Evolutionary conservation across 768 basidiomycete genomes (phyloP).

Genomic region (Suillus subluteus): DNA sequence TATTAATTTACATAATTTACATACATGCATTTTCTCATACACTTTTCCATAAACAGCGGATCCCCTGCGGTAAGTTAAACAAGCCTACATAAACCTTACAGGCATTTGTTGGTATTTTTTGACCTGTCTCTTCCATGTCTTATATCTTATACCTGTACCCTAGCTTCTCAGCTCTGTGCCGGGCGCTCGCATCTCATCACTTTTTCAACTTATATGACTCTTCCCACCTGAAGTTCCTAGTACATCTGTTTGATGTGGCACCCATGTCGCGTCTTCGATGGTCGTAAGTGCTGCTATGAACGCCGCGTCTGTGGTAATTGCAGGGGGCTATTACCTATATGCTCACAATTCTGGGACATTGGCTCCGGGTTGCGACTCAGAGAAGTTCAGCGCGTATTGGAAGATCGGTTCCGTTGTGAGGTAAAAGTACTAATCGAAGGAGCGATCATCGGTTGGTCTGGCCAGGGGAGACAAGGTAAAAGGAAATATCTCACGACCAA

Average conservation of each 20-base stretch:
- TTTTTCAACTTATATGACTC: not conserved
- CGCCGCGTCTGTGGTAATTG: not conserved
- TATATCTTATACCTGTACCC: not conserved
- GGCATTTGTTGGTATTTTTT: not conserved
- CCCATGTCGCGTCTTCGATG: slow-evolving; percentile 9
- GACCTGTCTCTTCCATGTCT: not conserved
- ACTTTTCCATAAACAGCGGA: not conserved
- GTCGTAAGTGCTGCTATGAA: slow-evolving; percentile 3
- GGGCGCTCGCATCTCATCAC: not conserved
- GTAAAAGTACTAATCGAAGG: not conserved
- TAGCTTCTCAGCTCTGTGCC: not conserved
- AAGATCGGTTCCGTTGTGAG: not conserved
- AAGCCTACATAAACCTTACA: not conserved
- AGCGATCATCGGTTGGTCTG: not conserved
- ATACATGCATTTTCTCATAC: not conserved
- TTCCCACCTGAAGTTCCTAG: not conserved
- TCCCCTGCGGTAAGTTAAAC: not conserved
- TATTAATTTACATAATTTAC: not conserved
- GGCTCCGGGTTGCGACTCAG: not conserved
- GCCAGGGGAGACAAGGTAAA: not conserved
- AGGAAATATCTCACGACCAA: not conserved
- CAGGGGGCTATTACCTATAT: not conserved
- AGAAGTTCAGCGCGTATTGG: not conserved
- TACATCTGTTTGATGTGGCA: not conserved
- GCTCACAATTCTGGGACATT: not conserved